These are phyloP conservation scores for Mortierella sp. DNA, from an alignment of 371 early-diverging fungal species.

Conservation along the genomic window DNA sequence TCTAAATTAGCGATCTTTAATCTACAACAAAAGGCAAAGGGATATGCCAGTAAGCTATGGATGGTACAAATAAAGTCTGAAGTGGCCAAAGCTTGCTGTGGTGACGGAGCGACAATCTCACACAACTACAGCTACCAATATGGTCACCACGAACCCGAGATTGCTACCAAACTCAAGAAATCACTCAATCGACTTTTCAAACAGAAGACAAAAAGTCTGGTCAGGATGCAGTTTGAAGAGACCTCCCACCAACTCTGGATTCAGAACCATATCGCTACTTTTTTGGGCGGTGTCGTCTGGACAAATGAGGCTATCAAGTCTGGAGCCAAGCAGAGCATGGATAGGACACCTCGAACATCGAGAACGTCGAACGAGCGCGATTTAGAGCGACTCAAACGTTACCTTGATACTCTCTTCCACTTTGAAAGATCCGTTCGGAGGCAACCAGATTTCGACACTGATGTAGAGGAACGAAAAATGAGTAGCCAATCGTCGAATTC, in stretches of 20 bases:
- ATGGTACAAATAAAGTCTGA: conserved; percentile 46
- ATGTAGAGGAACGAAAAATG: conserved; percentile 14
- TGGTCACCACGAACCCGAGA: conserved; percentile 50
- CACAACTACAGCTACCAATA: conserved; percentile 54
- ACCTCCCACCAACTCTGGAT: conserved; percentile 65
- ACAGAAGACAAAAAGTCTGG: conserved; percentile 49
- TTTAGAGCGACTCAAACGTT: conserved; percentile 17
- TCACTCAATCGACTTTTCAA: conserved; percentile 43
- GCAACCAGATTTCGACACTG: conserved; percentile 37
- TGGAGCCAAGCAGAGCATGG: background rate
- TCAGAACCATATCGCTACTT: conserved; percentile 57
- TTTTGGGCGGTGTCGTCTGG: conserved; percentile 60
- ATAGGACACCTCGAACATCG: background rate
- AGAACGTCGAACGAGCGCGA: conserved; percentile 3
- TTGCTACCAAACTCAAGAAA: conserved; percentile 54
- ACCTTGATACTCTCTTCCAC: conserved; percentile 45
- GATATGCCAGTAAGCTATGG: conserved; percentile 57
- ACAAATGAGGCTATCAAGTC: conserved; percentile 13
- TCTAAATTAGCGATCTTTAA: conserved; percentile 28
- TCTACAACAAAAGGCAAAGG: conserved; percentile 49
- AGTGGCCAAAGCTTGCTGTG: conserved; percentile 50
- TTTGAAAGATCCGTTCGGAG: conserved; percentile 43
- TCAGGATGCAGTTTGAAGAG: conserved; percentile 52
- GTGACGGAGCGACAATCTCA: conserved; percentile 52
- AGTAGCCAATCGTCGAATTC: background rate